These are phyloP conservation scores for Amphicarpaea edgeworthii DNA, from an alignment of 306 rosid genomes.

Conservation along the genomic window DNA sequence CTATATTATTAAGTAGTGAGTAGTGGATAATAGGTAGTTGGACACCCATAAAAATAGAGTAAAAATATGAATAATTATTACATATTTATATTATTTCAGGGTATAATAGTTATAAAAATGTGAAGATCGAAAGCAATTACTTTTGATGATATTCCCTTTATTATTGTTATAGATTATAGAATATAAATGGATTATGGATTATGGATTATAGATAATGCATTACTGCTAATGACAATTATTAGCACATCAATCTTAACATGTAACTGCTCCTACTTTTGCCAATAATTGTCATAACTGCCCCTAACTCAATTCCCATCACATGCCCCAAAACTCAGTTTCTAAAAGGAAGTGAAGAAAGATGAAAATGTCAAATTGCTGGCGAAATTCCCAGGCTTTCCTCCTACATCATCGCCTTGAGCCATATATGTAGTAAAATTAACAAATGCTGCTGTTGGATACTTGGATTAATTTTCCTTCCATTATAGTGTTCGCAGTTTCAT, in stretches of 20 bases:
- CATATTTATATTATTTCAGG: no score
- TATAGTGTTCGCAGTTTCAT: slow-evolving; percentile 21
- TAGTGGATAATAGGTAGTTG: no score
- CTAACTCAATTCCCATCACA: slow-evolving; percentile 6
- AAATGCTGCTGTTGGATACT: no score
- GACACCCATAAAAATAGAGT: no score
- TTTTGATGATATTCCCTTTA: no score
- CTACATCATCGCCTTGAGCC: slow-evolving; percentile 22
- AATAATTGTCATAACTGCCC: not conserved
- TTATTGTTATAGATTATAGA: no score
- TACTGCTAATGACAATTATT: not conserved
- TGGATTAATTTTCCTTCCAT: not conserved
- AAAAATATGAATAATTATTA: no score
- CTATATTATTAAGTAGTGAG: no score
- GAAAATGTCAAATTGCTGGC: not conserved
- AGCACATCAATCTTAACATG: not conserved
- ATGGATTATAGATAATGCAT: no score
- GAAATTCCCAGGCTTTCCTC: not conserved
- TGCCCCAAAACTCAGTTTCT: slow-evolving; percentile 14
- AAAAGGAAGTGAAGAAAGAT: slow-evolving; percentile 34
- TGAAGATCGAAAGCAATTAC: no score
- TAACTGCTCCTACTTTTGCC: not conserved
- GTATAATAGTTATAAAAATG: no score
- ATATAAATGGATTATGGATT: no score
- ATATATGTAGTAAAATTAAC: slow-evolving; percentile 6